Base-by-base conservation (phyloP, 2,329 filamentous ascomycete genomes). In the Xylaria sp. region DNA sequence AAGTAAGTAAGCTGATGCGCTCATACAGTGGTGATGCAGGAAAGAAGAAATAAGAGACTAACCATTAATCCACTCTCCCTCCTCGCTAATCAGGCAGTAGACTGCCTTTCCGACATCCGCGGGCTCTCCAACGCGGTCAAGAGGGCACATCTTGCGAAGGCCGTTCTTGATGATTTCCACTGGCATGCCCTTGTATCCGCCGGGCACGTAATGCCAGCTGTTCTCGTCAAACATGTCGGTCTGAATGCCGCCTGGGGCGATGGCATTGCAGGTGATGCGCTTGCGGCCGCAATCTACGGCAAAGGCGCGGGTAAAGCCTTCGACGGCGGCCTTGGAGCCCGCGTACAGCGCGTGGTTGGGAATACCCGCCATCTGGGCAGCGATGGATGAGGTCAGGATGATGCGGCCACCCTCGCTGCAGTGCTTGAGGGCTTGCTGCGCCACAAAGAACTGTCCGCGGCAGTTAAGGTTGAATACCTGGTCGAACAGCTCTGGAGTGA, bases 201-300 rank as follows among this genome's bases (percentile, higher is more conserved):
- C 86, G 13, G 88, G 87, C 23, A 87, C 87, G 78, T 90, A 90
- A 77, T 88, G 86, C 88, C 88, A 90, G 28, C 88, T 85, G 79
- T 91, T 91, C 79, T 88, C 85, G 69, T 89, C 85, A 82, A 91
- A 93, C 91, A 93, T 93, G 79, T 93, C 92, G 51, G 85, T 89
- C 85, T 92, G 91, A 82, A 92, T 89, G 53, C 90, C 90, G 65
- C 90, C 90, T 1, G 90, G 90, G 1, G 90, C 90, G 56, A 92
- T 89, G 72, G 89, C 90, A 75, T 93, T 93, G 80, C 91, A 90
- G 0, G 90, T 92, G 76, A 92, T 89, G 59, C 88, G 86, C 75
- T 87, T 86, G 74, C 84, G 84, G 66, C 90, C 90, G 78, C 90
- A 92, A 80, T 93, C 90, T 61, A 90, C 90, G 7, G 90, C 88